Evolutionary conservation across 2,329 filamentous ascomycete species (phyloP), one percentile per base, ranked within the genome.

Genomic region (Aquanectria penicillioides): DNA sequence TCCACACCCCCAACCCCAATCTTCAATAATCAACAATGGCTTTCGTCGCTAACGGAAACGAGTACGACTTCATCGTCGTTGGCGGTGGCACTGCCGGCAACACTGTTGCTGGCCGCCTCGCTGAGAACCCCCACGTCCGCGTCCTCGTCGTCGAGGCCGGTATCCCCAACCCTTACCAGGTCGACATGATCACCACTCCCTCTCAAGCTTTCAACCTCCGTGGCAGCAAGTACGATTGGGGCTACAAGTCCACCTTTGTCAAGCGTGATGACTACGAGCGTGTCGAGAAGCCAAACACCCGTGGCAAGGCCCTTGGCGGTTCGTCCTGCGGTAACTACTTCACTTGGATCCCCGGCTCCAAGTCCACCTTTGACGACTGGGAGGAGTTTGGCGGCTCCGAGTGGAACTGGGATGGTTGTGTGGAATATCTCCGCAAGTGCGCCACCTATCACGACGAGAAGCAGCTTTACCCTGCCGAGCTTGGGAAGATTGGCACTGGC

Each of bases 331-430:
- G 85, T 38, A 89, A 89, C 73, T 89, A 89, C 69, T 88, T 84
- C 71, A 87, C 85, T 6, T 89, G 86, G 86, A 77, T 87, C 2
- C 84, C 81, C 3, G 86, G 86, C 4, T 83, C 79, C 49, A 81
- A 81, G 50, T 77, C 77, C 2, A 88, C 85, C 1, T 89, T 85
- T 64, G 83, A 93, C 69, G 88, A 89, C 17, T 85, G 89, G 79
- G 87, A 87, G 12, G 90, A 91, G 72, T 84, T 83, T 29, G 90
- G 90, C 44, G 91, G 90, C 5, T 86, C 91, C 65, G 79, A 84
- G 46, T 89, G 86, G 86, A 86, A 75, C 0, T 88, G 62, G 61
- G 57, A 85, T 4, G 74, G 70, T 9, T 73, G 77, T 28, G 74
- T 80, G 3, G 74, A 77, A 4, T 87, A 87, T 62, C 74, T 87